These are phyloP conservation scores for Ophiostoma himal-ulmi DNA, from an alignment of 2,329 filamentous ascomycete species.

Conservation along the genomic window DNA sequence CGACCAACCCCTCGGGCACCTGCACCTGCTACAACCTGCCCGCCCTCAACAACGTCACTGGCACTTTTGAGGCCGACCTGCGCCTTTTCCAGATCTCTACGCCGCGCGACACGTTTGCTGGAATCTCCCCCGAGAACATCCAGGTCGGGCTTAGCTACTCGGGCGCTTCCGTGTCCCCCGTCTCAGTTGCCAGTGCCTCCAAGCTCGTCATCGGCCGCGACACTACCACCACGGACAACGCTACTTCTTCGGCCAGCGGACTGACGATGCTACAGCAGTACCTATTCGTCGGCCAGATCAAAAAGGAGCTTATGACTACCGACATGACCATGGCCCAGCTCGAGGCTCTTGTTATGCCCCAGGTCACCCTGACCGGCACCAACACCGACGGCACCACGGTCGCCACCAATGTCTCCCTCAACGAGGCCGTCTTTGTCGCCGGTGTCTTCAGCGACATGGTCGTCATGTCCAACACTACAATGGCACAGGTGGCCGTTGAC, in stretches of 20 bases:
- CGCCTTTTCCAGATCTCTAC: slow-evolving; percentile 46
- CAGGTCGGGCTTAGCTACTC: slow-evolving; percentile 50
- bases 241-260: slow-evolving; percentile 25
- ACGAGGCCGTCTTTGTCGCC: slow-evolving; percentile 65
- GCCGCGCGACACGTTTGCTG: slow-evolving; percentile 49
- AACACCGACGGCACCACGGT: slow-evolving; percentile 48
- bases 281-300: slow-evolving; percentile 64
- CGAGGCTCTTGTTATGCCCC: slow-evolving; percentile 60
- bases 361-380: slow-evolving; percentile 59
- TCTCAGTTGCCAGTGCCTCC: slow-evolving; percentile 31
- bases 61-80: slow-evolving; percentile 8
- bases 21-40: slow-evolving; percentile 31
- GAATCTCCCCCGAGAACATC: slow-evolving; percentile 48
- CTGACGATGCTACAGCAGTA: slow-evolving; percentile 55
- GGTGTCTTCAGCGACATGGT: slow-evolving; percentile 61
- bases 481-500: slow-evolving; percentile 47
- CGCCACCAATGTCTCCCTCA: slow-evolving; percentile 59
- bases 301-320: slow-evolving; percentile 47
- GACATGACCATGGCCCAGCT: slow-evolving; percentile 54
- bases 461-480: slow-evolving; percentile 45
- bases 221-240: slow-evolving; percentile 20
- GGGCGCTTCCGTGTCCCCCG: slow-evolving; percentile 48
- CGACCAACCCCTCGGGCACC: slow-evolving; percentile 68
- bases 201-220: slow-evolving; percentile 27
- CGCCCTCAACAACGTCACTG: slow-evolving; percentile 11